phyloP scores from a whole-genome alignment of 495 filamentous ascomycete species.

The Aspergillus cavernicola region DNA sequence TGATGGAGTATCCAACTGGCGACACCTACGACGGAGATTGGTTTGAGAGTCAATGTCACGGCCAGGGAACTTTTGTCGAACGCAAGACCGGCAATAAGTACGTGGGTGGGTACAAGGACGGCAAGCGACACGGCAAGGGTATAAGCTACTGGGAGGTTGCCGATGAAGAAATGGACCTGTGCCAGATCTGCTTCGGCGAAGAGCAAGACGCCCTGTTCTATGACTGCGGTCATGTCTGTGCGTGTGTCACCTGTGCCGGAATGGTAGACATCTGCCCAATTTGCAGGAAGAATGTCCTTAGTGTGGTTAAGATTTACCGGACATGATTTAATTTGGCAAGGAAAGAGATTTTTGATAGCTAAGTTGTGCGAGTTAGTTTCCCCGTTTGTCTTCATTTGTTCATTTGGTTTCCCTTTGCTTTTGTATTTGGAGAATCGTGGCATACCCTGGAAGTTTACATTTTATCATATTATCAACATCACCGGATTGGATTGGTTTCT shows the following conservation, averaged over 20 bases:
- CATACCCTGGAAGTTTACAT: slow-evolving; percentile 20
- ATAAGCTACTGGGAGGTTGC: slow-evolving; percentile 60
- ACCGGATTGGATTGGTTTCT: background rate
- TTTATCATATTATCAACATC: background rate
- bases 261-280: slow-evolving; percentile 63
- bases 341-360: background rate
- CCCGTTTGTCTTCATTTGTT: slow-evolving; percentile 7
- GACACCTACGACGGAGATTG: slow-evolving; percentile 62
- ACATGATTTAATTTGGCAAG: slow-evolving; percentile 24
- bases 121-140: slow-evolving; percentile 60
- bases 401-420: slow-evolving; percentile 11
- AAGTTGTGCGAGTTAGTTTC: too few species aligned
- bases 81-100: slow-evolving; percentile 60
- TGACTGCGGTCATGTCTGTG: slow-evolving; percentile 64
- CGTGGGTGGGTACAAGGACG: slow-evolving; percentile 59
- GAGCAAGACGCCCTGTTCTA: slow-evolving; percentile 60
- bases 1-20: slow-evolving; percentile 57
- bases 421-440: slow-evolving; percentile 16
- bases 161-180: slow-evolving; percentile 58
- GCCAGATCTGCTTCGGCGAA: slow-evolving; percentile 63
- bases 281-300: slow-evolving; percentile 57
- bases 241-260: slow-evolving; percentile 59
- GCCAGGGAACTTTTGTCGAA: slow-evolving; percentile 56
- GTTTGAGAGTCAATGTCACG: slow-evolving; percentile 52
- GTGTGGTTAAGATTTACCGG: slow-evolving; percentile 55